A percentile compares a stretch with the other conserved stretches of the same genome.
phyloP scores from a whole-genome alignment of 2,329 filamentous ascomycete genomes.

The Aspergillus fructus region DNA sequence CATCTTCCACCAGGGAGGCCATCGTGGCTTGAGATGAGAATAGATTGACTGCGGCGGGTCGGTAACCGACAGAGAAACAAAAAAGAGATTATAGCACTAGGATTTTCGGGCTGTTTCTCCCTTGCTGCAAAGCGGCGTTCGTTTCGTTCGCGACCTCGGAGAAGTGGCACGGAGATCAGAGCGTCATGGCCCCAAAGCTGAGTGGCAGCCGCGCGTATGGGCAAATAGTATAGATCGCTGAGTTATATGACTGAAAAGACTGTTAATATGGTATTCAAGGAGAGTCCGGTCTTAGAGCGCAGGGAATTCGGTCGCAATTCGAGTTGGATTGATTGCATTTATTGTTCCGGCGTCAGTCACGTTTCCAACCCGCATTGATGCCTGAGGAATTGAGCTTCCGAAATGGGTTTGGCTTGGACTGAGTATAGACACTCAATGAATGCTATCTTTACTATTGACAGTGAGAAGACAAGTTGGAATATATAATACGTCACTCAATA shows the following conservation, averaged over 20 bases:
- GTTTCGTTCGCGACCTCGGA: conserved; percentile 1
- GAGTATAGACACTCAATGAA: not conserved
- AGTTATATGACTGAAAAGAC: not conserved
- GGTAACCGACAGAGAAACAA: not conserved
- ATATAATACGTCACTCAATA: too few species aligned
- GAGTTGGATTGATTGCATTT: not conserved
- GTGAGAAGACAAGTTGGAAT: too few species aligned
- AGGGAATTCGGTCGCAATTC: not conserved
- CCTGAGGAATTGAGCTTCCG: conserved; percentile 13
- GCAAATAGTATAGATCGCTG: not conserved
- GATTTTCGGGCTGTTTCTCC: not conserved
- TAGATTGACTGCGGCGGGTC: not conserved
- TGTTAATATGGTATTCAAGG: not conserved
- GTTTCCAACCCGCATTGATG: conserved; percentile 12
- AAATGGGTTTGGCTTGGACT: conserved; percentile 7
- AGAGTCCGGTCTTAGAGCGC: conserved; percentile 1
- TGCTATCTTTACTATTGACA: too few species aligned
- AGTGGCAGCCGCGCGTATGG: not conserved
- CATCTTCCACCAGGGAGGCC: conserved; percentile 40
- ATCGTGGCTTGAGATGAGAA: conserved; percentile 17
- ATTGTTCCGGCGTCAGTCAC: conserved; percentile 18
- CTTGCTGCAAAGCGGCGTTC: not conserved
- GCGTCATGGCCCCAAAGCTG: conserved; percentile 4
- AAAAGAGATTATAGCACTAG: not conserved
- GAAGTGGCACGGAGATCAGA: not conserved